Percentiles rank a stretch among this genome's conserved stretches.
These are phyloP conservation scores for Trypanosomatidae sp. DNA, from an alignment of 208 protist species.

Conservation along the genomic window DNA sequence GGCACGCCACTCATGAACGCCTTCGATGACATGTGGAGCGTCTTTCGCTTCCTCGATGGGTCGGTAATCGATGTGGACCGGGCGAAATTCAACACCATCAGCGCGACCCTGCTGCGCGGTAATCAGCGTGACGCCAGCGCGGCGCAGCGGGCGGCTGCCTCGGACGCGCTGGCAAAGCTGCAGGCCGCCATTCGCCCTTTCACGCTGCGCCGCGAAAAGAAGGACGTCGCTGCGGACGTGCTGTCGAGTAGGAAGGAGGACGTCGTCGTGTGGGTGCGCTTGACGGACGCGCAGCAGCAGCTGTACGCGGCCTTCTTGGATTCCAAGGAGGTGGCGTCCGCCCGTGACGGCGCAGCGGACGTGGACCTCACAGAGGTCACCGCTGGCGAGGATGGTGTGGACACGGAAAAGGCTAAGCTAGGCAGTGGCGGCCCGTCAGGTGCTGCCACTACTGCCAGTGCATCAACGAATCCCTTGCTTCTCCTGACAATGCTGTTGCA, in stretches of 20 bases:
- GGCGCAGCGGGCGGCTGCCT: conserved; percentile 35
- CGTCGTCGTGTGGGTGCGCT: conserved; percentile 74
- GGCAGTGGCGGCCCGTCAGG: background rate
- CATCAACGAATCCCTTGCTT: conserved; percentile 42
- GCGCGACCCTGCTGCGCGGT: conserved; percentile 52
- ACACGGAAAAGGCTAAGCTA: too few relatives aligned
- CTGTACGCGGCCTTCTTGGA: conserved; percentile 69
- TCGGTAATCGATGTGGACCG: conserved; percentile 43
- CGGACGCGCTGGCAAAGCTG: conserved; percentile 43
- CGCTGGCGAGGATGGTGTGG: background rate
- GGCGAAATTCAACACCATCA: conserved; percentile 47
- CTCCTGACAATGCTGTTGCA: conserved; percentile 67
- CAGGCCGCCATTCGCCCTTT: conserved; percentile 61
- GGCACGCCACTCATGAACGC: conserved; percentile 88
- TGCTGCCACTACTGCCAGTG: background rate
- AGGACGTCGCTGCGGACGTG: conserved; percentile 28
- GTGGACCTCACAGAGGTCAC: conserved; percentile 14
- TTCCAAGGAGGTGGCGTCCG: conserved; percentile 18
- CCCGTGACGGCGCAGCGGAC: conserved; percentile 1
- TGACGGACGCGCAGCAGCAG: conserved; percentile 52
- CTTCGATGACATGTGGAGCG: conserved; percentile 85
- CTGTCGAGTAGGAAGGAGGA: conserved; percentile 62
- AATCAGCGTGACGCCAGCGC: conserved; percentile 77
- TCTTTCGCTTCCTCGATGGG: conserved; percentile 82
- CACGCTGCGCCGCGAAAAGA: conserved; percentile 84